Evolutionary conservation across 345 rosid genomes (phyloP).

Genomic region (Geranium brycei): DNA sequence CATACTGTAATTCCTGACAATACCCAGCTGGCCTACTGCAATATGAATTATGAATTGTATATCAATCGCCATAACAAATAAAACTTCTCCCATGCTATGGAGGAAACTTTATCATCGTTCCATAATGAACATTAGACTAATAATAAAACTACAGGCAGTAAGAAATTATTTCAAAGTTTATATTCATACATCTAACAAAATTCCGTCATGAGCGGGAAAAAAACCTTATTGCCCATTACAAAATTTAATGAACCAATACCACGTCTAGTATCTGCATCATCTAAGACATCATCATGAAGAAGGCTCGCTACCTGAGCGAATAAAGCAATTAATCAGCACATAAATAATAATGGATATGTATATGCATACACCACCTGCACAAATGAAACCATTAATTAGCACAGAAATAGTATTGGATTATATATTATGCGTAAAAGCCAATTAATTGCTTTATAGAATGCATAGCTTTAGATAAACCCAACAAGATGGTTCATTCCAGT

Average conservation of each 20-base stretch:
- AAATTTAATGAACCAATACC: slow-evolving; percentile 79
- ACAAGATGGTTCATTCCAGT: too few species aligned
- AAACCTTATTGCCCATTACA: slow-evolving; percentile 90
- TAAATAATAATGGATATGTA: background rate
- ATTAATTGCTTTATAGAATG: too few species aligned
- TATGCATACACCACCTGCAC: too few species aligned
- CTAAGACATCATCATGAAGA: slow-evolving; percentile 90
- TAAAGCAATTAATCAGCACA: background rate
- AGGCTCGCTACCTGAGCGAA: slow-evolving; percentile 71
- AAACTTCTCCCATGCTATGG: background rate
- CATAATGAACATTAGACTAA: background rate
- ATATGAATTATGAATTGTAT: background rate
- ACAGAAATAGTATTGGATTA: too few species aligned
- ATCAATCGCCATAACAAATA: background rate
- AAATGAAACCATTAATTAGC: too few species aligned
- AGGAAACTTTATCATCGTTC: background rate
- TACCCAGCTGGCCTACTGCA: background rate
- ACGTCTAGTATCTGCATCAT: slow-evolving; percentile 86
- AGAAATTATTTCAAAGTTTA: background rate
- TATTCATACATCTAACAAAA: background rate
- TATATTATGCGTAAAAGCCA: too few species aligned
- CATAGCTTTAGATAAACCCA: too few species aligned
- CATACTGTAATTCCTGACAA: background rate
- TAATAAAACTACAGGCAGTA: too few species aligned
- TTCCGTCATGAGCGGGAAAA: slow-evolving; percentile 1